Base-by-base conservation (phyloP, 352 stramenopile species). In the Phytophthora crassamura region DNA sequence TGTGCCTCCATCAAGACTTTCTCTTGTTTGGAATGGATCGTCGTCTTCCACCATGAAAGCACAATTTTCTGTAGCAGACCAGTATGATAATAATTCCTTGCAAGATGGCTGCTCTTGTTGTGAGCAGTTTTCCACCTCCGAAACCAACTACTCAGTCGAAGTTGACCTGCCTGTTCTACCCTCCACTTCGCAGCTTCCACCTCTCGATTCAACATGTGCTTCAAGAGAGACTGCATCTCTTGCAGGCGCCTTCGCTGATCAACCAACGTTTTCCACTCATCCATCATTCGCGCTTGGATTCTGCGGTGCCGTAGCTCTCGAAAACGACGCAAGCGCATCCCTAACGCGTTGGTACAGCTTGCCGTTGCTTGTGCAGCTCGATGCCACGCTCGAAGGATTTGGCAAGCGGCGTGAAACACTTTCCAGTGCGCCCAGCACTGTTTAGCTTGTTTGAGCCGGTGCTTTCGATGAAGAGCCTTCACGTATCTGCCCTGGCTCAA, bases 21-120 rank as follows among this genome's bases (percentile, higher is more conserved):
- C 39, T 88, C 81, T 60, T 90, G 81, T 51, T 88, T 90, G 1
- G 39, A 39, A 41, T 88, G 71, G 9, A 86, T 67, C 1, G 72
- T 74, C 36, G 67, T 41, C 12, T 71, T 78, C 81, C 81, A 86
- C 78, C 78, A 88, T 16, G 20, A 52, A 4, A 62, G 2, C 0
- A 84, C 14, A 6, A 55, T 16, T n/a, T 64, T 77, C 9, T 48
- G 59, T 30, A 64, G 39, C 16, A 84, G 16, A 36, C n/a, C 25
- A 15, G 12, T 35, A 20, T 28, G 28, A 58, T 58, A 79, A 43
- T 75, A 51, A 5, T 38, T 14, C 9, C 25, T 46, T 4, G 69
- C 66, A 39, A 60, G 5, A 47, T 16, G 28, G 20, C 12, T 59
- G 20, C n/a, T 32, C 16, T 49, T 46, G 12, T 16, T 72, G 8